These are phyloP conservation scores for Diplodia mutila DNA, from an alignment of 2,329 filamentous ascomycete genomes.

Conservation along the genomic window DNA sequence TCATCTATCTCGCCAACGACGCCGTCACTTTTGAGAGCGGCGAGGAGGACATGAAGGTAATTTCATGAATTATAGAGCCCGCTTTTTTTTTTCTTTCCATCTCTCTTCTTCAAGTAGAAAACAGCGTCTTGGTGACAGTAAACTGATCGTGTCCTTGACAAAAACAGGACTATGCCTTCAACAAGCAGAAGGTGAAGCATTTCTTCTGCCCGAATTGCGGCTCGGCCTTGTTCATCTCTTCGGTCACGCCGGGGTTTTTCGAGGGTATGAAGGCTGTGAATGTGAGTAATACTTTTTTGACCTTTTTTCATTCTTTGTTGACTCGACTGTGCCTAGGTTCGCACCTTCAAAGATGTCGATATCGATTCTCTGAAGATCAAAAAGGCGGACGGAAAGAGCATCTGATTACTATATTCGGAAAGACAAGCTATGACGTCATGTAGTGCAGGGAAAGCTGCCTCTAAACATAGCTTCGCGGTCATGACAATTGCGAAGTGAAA, in stretches of 20 bases:
- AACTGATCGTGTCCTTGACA: not conserved
- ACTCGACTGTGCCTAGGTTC: conserved; percentile 27
- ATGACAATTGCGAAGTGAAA: not conserved
- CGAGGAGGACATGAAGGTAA: not conserved
- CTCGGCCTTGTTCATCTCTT: conserved; percentile 33
- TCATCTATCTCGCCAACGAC: conserved; percentile 42
- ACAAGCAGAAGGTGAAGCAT: conserved; percentile 32
- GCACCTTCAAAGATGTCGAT: conserved; percentile 36
- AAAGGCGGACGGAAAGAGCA: conserved; percentile 34
- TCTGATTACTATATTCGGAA: conserved; percentile 1
- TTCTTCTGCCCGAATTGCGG: conserved; percentile 41
- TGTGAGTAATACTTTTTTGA: conserved; percentile 32
- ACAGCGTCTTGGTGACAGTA: no score
- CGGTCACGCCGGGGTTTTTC: conserved; percentile 30
- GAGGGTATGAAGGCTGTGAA: conserved; percentile 34
- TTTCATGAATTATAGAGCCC: no score
- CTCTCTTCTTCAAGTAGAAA: no score
- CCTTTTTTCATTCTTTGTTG: not conserved
- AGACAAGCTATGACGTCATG: conserved; percentile 3
- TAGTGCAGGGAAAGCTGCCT: not conserved
- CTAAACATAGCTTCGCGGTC: not conserved
- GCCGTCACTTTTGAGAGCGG: conserved; percentile 31
- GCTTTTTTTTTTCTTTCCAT: no score
- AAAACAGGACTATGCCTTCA: conserved; percentile 36
- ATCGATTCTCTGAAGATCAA: conserved; percentile 34